Conservation (phyloP, 306 rosid genomes). For the Cicer cuneatum region DNA sequence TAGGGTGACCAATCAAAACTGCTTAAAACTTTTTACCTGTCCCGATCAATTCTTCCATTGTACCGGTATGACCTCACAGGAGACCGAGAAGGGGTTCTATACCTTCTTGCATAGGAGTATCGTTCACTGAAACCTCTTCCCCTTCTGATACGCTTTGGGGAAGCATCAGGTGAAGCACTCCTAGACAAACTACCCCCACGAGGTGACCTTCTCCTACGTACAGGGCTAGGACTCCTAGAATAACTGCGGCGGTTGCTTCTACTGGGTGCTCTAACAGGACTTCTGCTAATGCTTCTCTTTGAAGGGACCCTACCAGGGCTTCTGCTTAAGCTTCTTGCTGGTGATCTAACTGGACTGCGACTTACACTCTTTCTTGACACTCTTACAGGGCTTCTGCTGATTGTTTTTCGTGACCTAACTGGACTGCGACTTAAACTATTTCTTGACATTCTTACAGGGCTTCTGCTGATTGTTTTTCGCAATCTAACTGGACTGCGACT, state of each 20-base stretch:
- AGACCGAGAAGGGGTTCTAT: constrained; percentile 87
- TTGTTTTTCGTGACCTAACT: constrained; percentile 66
- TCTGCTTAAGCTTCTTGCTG: constrained; percentile 84
- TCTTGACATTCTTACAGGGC: constrained; percentile 69
- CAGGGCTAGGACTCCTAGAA: constrained; percentile 86
- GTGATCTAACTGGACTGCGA: constrained; percentile 72
- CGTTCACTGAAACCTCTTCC: constrained; percentile 97
- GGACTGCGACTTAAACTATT: constrained; percentile 76
- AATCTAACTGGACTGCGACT: constrained; percentile 80
- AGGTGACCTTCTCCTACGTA: constrained; percentile 75
- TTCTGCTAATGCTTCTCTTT: constrained; percentile 68
- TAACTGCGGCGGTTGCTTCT: constrained; percentile 73
- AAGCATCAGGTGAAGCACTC: constrained; percentile 82
- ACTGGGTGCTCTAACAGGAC: constrained; percentile 67
- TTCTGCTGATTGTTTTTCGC: constrained; percentile 81
- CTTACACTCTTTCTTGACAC: constrained; percentile 67
- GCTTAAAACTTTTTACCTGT: constrained; percentile 59
- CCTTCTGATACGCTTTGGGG: constrained; percentile 93
- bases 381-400: constrained; percentile 85
- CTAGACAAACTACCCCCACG: constrained; percentile 79
- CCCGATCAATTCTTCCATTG: constrained; percentile 71
- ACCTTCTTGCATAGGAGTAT: constrained; percentile 92
- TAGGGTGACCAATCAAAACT: not conserved
- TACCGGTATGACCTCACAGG: constrained; percentile 89
- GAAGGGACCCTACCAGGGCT: constrained; percentile 76